These are phyloP conservation scores for Lupinus albus DNA, from an alignment of 306 rosid genomes.

Conservation along the genomic window DNA sequence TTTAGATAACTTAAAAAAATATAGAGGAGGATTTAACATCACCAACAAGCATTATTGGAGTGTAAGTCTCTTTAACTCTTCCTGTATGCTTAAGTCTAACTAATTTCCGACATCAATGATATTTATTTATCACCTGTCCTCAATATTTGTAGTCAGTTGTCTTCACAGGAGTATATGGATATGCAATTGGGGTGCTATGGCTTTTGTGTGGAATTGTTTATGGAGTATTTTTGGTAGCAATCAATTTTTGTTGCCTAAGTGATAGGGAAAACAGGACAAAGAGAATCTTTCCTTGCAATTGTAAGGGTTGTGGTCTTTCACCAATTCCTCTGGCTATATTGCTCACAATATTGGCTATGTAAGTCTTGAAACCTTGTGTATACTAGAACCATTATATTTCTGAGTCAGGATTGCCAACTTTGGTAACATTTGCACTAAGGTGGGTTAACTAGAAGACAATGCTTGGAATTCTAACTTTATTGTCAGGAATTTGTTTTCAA, in stretches of 20 bases:
- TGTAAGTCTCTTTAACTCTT: constrained; percentile 48
- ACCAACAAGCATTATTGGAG: constrained; percentile 79
- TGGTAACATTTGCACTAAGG: too few species aligned
- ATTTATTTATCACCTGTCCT: constrained; percentile 15
- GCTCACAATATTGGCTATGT: constrained; percentile 58
- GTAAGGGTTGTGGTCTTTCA: constrained; percentile 42
- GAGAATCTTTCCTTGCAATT: constrained; percentile 33
- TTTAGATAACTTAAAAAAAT: constrained; percentile 53
- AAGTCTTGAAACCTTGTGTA: constrained; percentile 38
- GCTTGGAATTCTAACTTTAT: too few species aligned
- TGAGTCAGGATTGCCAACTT: not conserved
- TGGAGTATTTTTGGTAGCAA: constrained; percentile 46
- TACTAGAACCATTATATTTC: not conserved
- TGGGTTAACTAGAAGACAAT: too few species aligned
- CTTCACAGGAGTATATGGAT: constrained; percentile 73
- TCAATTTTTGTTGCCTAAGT: constrained; percentile 39
- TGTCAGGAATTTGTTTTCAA: too few species aligned
- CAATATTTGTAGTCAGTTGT: constrained; percentile 61
- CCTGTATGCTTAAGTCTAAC: not conserved
- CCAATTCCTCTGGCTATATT: constrained; percentile 49
- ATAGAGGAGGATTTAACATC: constrained; percentile 73
- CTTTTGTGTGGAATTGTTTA: constrained; percentile 60
- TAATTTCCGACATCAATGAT: not conserved
- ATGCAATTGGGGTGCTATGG: constrained; percentile 65
- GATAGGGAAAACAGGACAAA: constrained; percentile 37